Evolutionary conservation across 805 yeast genomes (phyloP), one percentile per base, ranked within the genome.

Genomic region (Zygoascus flipseniorum): DNA sequence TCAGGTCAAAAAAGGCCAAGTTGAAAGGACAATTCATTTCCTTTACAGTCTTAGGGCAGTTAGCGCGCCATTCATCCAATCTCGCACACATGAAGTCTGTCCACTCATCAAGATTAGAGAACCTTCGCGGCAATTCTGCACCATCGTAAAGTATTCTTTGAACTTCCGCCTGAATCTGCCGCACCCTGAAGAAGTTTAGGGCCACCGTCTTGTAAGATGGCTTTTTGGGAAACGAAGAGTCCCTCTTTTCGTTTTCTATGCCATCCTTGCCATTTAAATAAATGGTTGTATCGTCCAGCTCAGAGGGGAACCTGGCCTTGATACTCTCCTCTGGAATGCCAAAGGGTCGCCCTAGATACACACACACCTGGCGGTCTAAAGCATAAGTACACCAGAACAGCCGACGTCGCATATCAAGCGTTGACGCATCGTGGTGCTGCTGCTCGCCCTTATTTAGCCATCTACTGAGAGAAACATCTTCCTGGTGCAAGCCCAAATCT

Each of bases 381-480:
- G 90, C 78, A 65, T 89, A 89, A 1, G 92, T 81, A 65, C 95
- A 85, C 97, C 97, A 89, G 62, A 90, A 89, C 28, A 87, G 65
- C 45, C 95, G 69, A 60, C 95, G 74, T 54, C 95, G 73, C 67
- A 85, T 69, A 63, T 89, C 97, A 32, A 78, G 69, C 0, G 77
- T 71, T 60, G 77, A 82, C 0, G 85, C 78, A 56, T 82, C 82
- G 45, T 32, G 20, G 43, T 14, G 18, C 20, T 18, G 28, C 14
- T 11, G 28, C 6, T 35, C 49, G 8, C 47, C 53, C 8, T 28
- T 52, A 10, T 35, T 35, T 5, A 35, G 39, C 39, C 39, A 35
- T 13, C 52, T 54, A n/a, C 51, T 48, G 10, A 47, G 47, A 8
- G 54, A 43, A 16, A 46, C 53, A 20, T 65, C 64, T 61, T 89